Evolutionary conservation across 169 alveolate genomes (phyloP).

Genomic region (Eimeria maxima): DNA sequence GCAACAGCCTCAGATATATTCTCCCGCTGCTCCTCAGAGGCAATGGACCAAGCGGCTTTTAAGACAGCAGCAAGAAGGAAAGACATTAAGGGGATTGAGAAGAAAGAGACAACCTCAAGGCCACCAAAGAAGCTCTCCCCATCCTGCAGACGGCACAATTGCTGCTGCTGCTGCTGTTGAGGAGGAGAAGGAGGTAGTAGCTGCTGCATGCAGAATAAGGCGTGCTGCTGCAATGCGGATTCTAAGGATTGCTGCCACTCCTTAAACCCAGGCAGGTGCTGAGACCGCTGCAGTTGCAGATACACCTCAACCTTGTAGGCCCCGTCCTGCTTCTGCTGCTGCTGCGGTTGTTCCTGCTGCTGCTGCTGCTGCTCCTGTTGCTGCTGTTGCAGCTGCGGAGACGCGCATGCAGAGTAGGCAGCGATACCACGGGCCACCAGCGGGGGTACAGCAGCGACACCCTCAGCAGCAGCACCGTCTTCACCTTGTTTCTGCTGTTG

Average conservation of each 20-base stretch:
- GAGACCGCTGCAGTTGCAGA: slow-evolving; percentile 10
- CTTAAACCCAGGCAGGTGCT: slow-evolving; percentile 1
- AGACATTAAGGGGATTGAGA: slow-evolving; percentile 24
- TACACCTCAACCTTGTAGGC: slow-evolving; percentile 11
- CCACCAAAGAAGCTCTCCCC: slow-evolving; percentile 54
- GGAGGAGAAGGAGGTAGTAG: neutral
- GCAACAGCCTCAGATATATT: slow-evolving; percentile 22
- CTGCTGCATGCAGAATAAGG: slow-evolving; percentile 44
- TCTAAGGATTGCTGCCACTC: slow-evolving; percentile 14
- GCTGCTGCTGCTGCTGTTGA: slow-evolving; percentile 65
- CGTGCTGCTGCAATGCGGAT: slow-evolving; percentile 55
- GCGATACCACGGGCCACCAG: slow-evolving; percentile 34
- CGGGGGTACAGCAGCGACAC: neutral
- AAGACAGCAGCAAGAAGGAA: slow-evolving; percentile 24
- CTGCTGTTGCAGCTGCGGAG: slow-evolving; percentile 22
- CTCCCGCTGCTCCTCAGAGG: neutral
- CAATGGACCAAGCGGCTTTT: slow-evolving; percentile 2
- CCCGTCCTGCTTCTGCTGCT: slow-evolving; percentile 1
- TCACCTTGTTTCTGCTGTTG: slow-evolving; percentile 46
- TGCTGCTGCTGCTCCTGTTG: slow-evolving; percentile 55
- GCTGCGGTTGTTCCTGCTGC: slow-evolving; percentile 34
- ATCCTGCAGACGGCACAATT: slow-evolving; percentile 31
- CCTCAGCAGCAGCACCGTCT: slow-evolving; percentile 16
- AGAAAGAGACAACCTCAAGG: slow-evolving; percentile 12
- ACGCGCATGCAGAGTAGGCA: slow-evolving; percentile 14